Conservation (phyloP, 2,329 filamentous ascomycete species). For the Aspergillus floridensis region DNA sequence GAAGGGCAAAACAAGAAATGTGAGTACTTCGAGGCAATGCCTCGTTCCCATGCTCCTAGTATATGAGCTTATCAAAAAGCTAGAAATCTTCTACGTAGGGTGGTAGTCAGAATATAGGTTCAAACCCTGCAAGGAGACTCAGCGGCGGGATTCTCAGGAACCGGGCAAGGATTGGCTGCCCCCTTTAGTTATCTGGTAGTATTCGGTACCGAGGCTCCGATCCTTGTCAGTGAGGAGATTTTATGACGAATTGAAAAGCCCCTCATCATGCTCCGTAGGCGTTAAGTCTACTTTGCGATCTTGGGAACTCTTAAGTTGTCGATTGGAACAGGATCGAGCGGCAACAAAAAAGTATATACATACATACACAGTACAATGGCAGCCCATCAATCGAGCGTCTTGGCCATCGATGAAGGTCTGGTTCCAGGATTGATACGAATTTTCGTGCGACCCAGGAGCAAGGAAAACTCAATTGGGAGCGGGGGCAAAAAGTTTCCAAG, state of each 20-base stretch:
- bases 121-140: conserved; percentile 16
- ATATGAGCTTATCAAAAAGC: neutral
- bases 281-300: neutral
- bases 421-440: neutral
- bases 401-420: neutral
- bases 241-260: neutral
- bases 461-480: neutral
- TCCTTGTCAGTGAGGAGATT: neutral
- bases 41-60: neutral
- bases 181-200: neutral
- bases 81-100: neutral
- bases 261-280: neutral
- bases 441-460: neutral
- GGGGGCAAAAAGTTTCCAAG: neutral
- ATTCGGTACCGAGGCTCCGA: neutral
- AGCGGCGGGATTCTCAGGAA: conserved; percentile 1
- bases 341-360: neutral
- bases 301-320: neutral
- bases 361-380: neutral
- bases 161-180: neutral
- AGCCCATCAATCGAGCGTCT: neutral
- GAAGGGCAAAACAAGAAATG: neutral
- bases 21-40: neutral
- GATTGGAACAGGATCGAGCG: neutral
- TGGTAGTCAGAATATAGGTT: conserved; percentile 1